Evolutionary conservation across 2,329 filamentous ascomycete species (phyloP).

Genomic region (Geosmithia putterillii): DNA sequence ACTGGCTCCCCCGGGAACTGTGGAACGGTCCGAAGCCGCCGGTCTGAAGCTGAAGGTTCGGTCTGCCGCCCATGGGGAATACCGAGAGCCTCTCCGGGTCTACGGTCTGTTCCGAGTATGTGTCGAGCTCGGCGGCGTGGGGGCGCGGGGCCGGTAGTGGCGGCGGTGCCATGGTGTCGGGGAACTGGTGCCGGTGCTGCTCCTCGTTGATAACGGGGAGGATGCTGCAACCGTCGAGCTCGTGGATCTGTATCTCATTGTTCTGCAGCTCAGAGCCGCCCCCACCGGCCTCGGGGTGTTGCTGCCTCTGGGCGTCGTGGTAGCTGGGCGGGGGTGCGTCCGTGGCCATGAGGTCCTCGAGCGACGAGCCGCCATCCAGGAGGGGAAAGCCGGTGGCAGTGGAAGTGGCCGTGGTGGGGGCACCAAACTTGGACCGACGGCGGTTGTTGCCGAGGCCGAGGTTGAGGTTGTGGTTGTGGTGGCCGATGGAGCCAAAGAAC

Average conservation of each 20-base stretch:
- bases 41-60: slow-evolving; percentile 26
- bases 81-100: slow-evolving; percentile 8
- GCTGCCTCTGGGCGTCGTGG: slow-evolving; percentile 4
- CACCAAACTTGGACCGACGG: background rate
- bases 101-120: slow-evolving; percentile 8
- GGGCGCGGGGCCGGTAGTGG: too few relatives aligned
- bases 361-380: background rate
- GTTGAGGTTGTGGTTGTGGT: slow-evolving; percentile 26
- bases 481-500: slow-evolving; percentile 40
- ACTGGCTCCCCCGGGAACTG: slow-evolving; percentile 11
- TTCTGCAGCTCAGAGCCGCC: slow-evolving; percentile 36
- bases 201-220: too few relatives aligned
- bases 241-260: slow-evolving; percentile 32
- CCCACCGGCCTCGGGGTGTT: slow-evolving; percentile 8
- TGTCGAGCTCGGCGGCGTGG: slow-evolving; percentile 7
- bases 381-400: background rate
- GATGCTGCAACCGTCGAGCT: slow-evolving; percentile 24
- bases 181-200: slow-evolving; percentile 5
- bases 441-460: too few relatives aligned
- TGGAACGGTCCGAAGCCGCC: slow-evolving; percentile 17
- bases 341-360: slow-evolving; percentile 1
- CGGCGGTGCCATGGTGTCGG: slow-evolving; percentile 1
- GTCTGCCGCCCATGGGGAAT: slow-evolving; percentile 10
- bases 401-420: too few relatives aligned
- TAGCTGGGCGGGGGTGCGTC: slow-evolving; percentile 32